Conservation (phyloP, 2,329 filamentous ascomycete species). For the Sclerotinia spermophila region DNA sequence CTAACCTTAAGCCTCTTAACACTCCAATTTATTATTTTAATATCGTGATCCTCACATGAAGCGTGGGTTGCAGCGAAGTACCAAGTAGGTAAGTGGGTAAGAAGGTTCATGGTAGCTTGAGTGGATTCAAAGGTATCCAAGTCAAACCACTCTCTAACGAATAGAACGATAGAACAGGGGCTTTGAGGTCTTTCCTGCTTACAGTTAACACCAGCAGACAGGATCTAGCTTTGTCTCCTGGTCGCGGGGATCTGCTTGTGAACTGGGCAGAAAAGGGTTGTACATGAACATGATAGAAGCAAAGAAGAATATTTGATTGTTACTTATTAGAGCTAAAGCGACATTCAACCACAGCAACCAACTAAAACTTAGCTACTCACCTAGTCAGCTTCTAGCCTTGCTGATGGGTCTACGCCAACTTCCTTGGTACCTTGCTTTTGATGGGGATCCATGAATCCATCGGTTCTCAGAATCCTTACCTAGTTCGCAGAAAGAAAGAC, state of each 20-base stretch:
- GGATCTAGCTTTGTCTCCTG: neutral
- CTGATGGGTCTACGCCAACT: neutral
- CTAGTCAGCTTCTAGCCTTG: conserved; percentile 14
- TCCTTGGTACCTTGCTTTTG: conserved; percentile 6
- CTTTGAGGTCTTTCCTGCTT: neutral
- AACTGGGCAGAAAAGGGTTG: neutral
- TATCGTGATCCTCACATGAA: neutral
- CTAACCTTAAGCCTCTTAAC: too few species aligned
- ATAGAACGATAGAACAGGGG: neutral
- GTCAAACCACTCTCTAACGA: neutral
- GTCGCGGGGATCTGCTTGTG: neutral
- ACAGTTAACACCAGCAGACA: neutral
- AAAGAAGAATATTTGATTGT: neutral
- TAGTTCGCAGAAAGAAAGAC: neutral
- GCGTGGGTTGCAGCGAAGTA: neutral
- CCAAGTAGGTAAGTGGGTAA: neutral
- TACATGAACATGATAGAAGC: neutral
- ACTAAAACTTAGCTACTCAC: neutral
- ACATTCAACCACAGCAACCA: neutral
- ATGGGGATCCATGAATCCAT: conserved; percentile 14
- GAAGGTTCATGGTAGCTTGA: conserved; percentile 1
- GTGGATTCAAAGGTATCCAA: neutral
- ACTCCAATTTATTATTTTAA: too few species aligned
- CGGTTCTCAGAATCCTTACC: conserved; percentile 15
- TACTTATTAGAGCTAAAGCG: neutral